Conservation (phyloP, 2,329 filamentous ascomycete genomes). For the Fusarium sp. region DNA sequence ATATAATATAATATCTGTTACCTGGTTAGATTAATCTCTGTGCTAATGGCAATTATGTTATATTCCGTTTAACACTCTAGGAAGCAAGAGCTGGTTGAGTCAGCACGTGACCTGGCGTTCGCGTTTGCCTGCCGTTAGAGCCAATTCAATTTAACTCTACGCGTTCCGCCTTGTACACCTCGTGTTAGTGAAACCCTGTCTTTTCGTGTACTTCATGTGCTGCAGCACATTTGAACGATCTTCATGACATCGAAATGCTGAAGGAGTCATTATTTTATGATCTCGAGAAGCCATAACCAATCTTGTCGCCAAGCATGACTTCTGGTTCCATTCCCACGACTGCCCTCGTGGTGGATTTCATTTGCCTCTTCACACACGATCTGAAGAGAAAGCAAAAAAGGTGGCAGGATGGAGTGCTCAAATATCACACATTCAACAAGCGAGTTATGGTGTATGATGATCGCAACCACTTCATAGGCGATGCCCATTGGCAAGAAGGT, state of each 20-base stretch:
- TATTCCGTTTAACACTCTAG: no score
- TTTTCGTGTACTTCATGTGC: neutral
- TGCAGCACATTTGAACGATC: no score
- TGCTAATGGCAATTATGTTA: no score
- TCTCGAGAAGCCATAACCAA: neutral
- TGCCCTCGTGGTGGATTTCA: slow-evolving; percentile 80
- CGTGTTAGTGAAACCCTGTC: neutral
- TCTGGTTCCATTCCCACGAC: slow-evolving; percentile 48
- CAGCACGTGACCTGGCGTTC: slow-evolving; percentile 35
- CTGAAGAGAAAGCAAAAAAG: slow-evolving; percentile 85
- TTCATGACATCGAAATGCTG: slow-evolving; percentile 6
- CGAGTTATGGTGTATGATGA: slow-evolving; percentile 91
- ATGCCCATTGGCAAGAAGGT: slow-evolving; percentile 79
- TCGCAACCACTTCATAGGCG: slow-evolving; percentile 80
- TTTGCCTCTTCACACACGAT: slow-evolving; percentile 88
- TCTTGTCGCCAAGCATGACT: slow-evolving; percentile 22
- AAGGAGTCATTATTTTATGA: neutral
- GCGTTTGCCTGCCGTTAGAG: neutral
- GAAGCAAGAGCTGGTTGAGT: neutral
- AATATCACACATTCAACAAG: slow-evolving; percentile 90
- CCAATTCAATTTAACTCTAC: neutral
- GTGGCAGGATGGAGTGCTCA: slow-evolving; percentile 91
- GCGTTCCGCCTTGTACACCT: slow-evolving; percentile 7
- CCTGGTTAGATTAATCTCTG: no score
- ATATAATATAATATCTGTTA: no score